phyloP scores from a whole-genome alignment of 495 filamentous ascomycete genomes.

The Cercophora samala region DNA sequence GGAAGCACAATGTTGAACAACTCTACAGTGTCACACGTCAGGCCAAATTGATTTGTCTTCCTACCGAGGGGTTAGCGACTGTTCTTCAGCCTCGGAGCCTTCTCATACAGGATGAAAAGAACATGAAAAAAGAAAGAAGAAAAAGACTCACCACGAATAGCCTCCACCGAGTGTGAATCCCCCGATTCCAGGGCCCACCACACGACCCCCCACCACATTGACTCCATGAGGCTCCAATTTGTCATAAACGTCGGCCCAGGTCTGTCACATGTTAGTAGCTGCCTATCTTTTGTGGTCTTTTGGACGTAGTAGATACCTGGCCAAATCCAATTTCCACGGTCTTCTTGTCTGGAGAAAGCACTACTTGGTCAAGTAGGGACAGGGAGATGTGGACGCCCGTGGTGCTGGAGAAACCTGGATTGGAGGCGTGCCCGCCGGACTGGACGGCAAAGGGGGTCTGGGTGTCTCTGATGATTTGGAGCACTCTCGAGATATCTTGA shows the following conservation, averaged over 20 bases:
- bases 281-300: background rate
- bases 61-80: background rate
- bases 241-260: constrained; percentile 26
- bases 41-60: constrained; percentile 32
- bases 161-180: constrained; percentile 33
- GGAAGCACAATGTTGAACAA: constrained; percentile 27
- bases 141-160: constrained; percentile 22
- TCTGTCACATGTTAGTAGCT: constrained; percentile 3
- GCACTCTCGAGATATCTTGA: constrained; percentile 23
- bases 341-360: constrained; percentile 32
- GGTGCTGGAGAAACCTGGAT: constrained; percentile 31
- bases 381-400: constrained; percentile 34
- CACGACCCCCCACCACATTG: constrained; percentile 30
- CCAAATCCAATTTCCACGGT: constrained; percentile 47
- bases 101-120: too few relatives aligned
- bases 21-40: constrained; percentile 28
- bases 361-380: constrained; percentile 26
- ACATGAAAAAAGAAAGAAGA: too few relatives aligned
- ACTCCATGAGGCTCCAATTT: constrained; percentile 17
- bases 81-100: background rate
- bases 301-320: background rate
- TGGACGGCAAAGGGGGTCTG: constrained; percentile 42
- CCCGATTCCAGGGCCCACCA: constrained; percentile 28
- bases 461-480: constrained; percentile 21
- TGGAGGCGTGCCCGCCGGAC: constrained; percentile 43